Evolutionary conservation across 805 yeast species (phyloP).

Genomic region (Hanseniaspora taiwanica): DNA sequence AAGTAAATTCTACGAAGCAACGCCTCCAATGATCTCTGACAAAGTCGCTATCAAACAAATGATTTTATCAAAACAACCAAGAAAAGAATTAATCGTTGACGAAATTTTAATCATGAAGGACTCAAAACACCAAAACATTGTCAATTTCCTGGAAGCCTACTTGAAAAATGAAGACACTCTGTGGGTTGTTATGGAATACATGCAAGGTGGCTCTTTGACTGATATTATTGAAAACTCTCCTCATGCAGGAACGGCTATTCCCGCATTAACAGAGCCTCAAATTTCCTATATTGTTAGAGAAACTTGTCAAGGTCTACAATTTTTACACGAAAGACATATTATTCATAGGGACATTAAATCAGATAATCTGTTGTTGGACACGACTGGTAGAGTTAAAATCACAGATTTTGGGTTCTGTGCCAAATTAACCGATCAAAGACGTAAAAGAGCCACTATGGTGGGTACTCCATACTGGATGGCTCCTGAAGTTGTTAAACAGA

Average conservation of each 20-base stretch:
- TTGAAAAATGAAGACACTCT: constrained; percentile 65
- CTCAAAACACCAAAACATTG: constrained; percentile 87
- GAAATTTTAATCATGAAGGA: constrained; percentile 96
- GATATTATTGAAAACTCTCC: constrained; percentile 89
- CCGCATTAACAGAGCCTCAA: constrained; percentile 62
- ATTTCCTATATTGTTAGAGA: constrained; percentile 86
- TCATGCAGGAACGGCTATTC: constrained; percentile 23
- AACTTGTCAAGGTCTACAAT: constrained; percentile 82
- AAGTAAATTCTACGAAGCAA: constrained; percentile 10
- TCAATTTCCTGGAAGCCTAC: constrained; percentile 85
- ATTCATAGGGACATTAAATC: constrained; percentile 96
- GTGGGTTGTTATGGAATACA: constrained; percentile 99
- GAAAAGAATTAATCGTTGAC: constrained; percentile 89
- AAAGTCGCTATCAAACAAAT: constrained; percentile 95
- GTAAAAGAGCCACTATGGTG: constrained; percentile 94
- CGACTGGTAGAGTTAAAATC: constrained; percentile 74
- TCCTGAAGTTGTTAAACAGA: constrained; percentile 92
- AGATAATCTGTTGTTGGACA: constrained; percentile 79
- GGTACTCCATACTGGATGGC: constrained; percentile 99
- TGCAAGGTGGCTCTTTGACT: constrained; percentile 97
- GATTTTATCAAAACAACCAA: constrained; percentile 80
- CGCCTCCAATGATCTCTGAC: constrained; percentile 27
- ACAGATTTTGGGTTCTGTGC: constrained; percentile 99
- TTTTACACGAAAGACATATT: constrained; percentile 80
- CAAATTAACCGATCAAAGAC: constrained; percentile 66